Conservation (phyloP, 768 basidiomycete genomes). For the Cubamyces sp. region DNA sequence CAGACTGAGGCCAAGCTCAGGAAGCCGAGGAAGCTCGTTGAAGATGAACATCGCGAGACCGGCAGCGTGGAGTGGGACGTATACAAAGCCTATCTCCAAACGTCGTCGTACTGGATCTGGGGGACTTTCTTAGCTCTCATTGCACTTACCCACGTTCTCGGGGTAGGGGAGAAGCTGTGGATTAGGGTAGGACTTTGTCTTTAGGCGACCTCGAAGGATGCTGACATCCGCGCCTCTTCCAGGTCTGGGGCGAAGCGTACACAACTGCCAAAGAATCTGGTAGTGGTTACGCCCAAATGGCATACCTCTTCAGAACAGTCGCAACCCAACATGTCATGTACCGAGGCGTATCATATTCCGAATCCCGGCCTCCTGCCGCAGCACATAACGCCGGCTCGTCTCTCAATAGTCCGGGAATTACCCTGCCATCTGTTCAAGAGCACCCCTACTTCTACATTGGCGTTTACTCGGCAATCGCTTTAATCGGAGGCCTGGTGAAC, state of each 20-base stretch:
- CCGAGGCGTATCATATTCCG: constrained; percentile 25
- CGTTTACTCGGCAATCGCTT: constrained; percentile 64
- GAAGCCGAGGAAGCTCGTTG: constrained; percentile 57
- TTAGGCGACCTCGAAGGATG: neutral
- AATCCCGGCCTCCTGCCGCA: constrained; percentile 26
- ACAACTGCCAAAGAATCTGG: constrained; percentile 12
- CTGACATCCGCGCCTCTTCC: neutral
- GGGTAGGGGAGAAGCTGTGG: constrained; percentile 71
- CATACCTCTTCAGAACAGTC: constrained; percentile 10
- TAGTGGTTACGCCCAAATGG: neutral
- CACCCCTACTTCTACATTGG: constrained; percentile 76
- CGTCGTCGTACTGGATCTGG: constrained; percentile 79
- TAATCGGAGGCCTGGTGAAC: constrained; percentile 50
- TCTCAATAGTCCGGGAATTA: neutral
- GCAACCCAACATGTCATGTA: constrained; percentile 34
- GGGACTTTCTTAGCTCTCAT: constrained; percentile 53
- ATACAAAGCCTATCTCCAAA: constrained; percentile 66
- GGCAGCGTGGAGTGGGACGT: constrained; percentile 83
- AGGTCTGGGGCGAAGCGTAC: constrained; percentile 75
- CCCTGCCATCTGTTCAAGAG: constrained; percentile 52
- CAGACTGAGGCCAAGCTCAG: constrained; percentile 42
- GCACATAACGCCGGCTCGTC: constrained; percentile 14
- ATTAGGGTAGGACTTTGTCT: constrained; percentile 53
- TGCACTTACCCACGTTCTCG: constrained; percentile 48
- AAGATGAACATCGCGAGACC: constrained; percentile 80